phyloP scores from a whole-genome alignment of 2,329 filamentous ascomycete species.

The Metarhizium robertsii region DNA sequence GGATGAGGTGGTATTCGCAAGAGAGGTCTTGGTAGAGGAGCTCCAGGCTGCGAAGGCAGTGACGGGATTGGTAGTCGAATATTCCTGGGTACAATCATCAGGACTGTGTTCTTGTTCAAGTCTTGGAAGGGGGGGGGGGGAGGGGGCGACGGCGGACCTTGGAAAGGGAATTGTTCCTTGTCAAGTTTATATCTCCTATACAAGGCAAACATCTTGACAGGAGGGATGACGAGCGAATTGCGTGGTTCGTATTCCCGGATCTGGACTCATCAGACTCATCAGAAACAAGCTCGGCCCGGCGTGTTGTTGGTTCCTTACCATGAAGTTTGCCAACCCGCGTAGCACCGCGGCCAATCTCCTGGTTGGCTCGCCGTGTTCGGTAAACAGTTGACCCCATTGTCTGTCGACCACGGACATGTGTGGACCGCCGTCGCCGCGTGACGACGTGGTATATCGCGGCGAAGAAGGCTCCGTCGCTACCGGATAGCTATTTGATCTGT shows the following conservation, averaged over 20 bases:
- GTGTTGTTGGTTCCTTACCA: slow-evolving; percentile 40
- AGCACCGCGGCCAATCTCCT: slow-evolving; percentile 61
- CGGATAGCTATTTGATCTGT: slow-evolving; percentile 3
- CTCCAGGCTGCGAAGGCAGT: slow-evolving; percentile 17
- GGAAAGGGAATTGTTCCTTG: slow-evolving; percentile 60
- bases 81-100: slow-evolving; percentile 28
- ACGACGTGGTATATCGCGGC: slow-evolving; percentile 1
- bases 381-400: slow-evolving; percentile 71
- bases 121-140: background rate
- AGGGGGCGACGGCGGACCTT: slow-evolving; percentile 32
- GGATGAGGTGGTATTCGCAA: slow-evolving; percentile 59
- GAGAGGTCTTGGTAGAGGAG: slow-evolving; percentile 44
- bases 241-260: slow-evolving; percentile 21
- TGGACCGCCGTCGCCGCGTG: slow-evolving; percentile 2
- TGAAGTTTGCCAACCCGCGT: slow-evolving; percentile 61
- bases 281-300: background rate
- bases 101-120: slow-evolving; percentile 7
- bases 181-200: slow-evolving; percentile 58
- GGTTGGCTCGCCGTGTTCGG: slow-evolving; percentile 57
- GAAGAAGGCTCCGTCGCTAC: background rate
- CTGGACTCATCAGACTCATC: slow-evolving; percentile 10
- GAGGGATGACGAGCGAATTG: slow-evolving; percentile 55
- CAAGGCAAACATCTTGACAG: slow-evolving; percentile 64
- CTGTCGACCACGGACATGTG: slow-evolving; percentile 45
- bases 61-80: slow-evolving; percentile 33